phyloP scores from a whole-genome alignment of 176 grass and related monocot genomes.

The Chloris gayana region DNA sequence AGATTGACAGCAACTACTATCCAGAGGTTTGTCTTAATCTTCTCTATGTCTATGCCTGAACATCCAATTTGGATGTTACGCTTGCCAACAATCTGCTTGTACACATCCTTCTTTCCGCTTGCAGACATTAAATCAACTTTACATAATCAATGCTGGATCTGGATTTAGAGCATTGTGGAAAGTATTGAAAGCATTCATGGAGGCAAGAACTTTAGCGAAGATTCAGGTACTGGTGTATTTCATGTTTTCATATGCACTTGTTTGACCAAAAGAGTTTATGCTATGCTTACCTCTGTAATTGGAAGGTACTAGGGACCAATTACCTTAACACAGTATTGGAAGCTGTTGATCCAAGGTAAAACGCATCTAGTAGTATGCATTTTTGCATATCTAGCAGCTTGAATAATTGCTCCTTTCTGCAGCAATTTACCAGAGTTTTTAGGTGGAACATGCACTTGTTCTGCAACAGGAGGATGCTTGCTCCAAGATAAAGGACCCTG shows the following conservation, averaged over 20 bases:
- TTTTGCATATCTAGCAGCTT: conserved; percentile 31
- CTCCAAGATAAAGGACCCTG: conserved; percentile 90
- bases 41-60: conserved; percentile 1
- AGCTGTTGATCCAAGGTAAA: conserved; percentile 87
- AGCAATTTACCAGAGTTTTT: conserved; percentile 94
- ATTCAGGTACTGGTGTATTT: conserved; percentile 62
- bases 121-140: conserved; percentile 91
- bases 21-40: conserved; percentile 68
- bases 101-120: conserved; percentile 37
- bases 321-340: conserved; percentile 67
- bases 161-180: conserved; percentile 95
- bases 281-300: conserved; percentile 36
- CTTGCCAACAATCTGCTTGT: conserved; percentile 32
- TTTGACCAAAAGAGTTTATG: conserved; percentile 35
- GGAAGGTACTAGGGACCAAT: conserved; percentile 76
- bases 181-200: conserved; percentile 82
- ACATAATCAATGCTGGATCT: conserved; percentile 94
- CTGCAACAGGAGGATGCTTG: conserved; percentile 72
- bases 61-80: neutral
- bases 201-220: conserved; percentile 76
- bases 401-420: conserved; percentile 41
- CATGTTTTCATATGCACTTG: neutral
- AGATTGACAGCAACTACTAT: conserved; percentile 95
- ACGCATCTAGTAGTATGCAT: conserved; percentile 8
- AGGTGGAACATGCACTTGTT: conserved; percentile 83